Evolutionary conservation across 1,139 yeast species (phyloP), one percentile per base, ranked within the genome.

Genomic region (Pichia sp.): DNA sequence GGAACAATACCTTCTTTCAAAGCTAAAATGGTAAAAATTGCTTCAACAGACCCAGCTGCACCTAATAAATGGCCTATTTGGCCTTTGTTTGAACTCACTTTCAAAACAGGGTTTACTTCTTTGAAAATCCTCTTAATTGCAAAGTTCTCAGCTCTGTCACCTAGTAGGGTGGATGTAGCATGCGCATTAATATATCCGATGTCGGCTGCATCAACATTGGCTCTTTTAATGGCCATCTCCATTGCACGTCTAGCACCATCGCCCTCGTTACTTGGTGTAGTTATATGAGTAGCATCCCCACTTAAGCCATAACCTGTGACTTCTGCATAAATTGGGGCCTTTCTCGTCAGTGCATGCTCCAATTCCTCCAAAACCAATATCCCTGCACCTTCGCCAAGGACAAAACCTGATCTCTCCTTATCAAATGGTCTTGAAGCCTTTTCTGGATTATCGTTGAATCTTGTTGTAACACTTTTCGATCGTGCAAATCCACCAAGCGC

Each of bases 1-100:
- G 99, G 98, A 3, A 89, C 64, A 2, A 74, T 65, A 29, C 79
- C 76, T 12, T 81, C 69, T 52, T 79, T 68, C 45, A 92, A 64
- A 0, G 97, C 84, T 64, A 84, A 67, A 2, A 91, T 72, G 0
- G 97, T 84, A 67, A 89, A 89, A 1, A 91, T 81, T 5, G 96
- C 83, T 66, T 95, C 99, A 5, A 93, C 90, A 0, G 97, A 85
- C 2, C 99, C 99, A 0, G 99, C 95, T 0, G 97, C 99, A 1
- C 99, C 99, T 38, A 95, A 74, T 42, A 93, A 74, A 70, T 95
- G 99, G 1, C 99, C 99, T 49, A 88, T 85, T 0, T 97, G 83
- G 0, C 97, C 95, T 69, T 95, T 95, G 16, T 91, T 88, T 3
- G 97, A 87, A 0, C 95, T 85, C 2, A 59, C 46, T 20, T 42